A percentile compares a stretch with the other conserved stretches of the same genome.
Evolutionary conservation across 2,329 filamentous ascomycete species (phyloP).

Genomic region (Pestalotiopsis sp.): DNA sequence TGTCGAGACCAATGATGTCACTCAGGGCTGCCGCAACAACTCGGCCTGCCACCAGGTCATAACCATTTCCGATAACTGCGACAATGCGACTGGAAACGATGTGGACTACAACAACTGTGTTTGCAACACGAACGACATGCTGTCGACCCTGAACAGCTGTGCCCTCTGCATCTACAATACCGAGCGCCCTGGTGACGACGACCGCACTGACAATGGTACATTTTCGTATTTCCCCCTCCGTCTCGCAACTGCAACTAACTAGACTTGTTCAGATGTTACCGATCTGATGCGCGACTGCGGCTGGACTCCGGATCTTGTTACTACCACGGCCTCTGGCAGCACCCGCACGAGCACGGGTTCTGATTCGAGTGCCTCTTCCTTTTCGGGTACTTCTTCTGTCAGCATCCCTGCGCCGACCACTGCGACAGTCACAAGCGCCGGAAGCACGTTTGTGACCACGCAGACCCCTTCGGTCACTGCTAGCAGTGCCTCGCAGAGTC

Average conservation of each 20-base stretch:
- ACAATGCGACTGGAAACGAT: background rate
- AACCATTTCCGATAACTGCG: background rate
- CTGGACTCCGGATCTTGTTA: background rate
- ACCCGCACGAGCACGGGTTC: background rate
- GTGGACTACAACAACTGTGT: conserved; percentile 1
- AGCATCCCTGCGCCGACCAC: background rate
- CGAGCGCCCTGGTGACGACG: background rate
- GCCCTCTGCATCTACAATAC: background rate
- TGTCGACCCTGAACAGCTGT: background rate
- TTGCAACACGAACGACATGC: background rate
- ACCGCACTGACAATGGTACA: conserved; percentile 3
- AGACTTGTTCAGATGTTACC: background rate
- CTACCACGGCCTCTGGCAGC: background rate
- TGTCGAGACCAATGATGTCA: background rate
- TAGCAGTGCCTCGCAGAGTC: background rate
- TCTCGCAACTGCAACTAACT: background rate
- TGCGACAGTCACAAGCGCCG: background rate
- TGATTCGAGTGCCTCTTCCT: too few species aligned
- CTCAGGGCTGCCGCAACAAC: background rate
- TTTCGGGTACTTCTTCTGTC: background rate
- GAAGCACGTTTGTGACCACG: background rate
- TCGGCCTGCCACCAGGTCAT: background rate
- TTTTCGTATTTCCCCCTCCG: background rate
- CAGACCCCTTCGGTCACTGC: background rate
- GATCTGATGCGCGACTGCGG: conserved; percentile 6